Evolutionary conservation across 2,329 filamentous ascomycete genomes (phyloP).

Genomic region (Arthrinium phaeospermum): DNA sequence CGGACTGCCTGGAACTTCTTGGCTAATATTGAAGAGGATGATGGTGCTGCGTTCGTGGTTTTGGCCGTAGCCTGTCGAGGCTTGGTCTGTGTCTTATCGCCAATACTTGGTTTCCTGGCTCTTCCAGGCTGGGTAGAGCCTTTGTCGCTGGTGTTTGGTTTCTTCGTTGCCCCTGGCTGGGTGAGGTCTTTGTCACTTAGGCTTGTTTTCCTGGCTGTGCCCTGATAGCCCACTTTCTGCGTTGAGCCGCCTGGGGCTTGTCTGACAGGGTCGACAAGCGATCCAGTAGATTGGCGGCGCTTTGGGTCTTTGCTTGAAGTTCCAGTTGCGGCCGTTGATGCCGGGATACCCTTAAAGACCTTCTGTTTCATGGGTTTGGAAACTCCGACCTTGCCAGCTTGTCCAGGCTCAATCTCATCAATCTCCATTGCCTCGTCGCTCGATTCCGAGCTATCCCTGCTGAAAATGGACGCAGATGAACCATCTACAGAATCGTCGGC

Average conservation of each 20-base stretch:
- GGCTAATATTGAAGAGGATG: conserved; percentile 14
- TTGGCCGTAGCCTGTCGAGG: conserved; percentile 17
- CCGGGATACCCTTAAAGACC: conserved; percentile 26
- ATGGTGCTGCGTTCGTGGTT: conserved; percentile 20
- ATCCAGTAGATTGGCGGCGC: conserved; percentile 21
- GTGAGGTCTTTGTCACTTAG: background rate
- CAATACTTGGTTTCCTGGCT: conserved; percentile 17
- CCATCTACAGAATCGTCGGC: conserved; percentile 25
- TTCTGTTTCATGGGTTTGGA: conserved; percentile 31
- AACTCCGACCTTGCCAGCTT: background rate
- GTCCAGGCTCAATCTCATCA: conserved; percentile 23
- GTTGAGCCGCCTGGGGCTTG: conserved; percentile 11
- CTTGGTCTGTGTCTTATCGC: conserved; percentile 20
- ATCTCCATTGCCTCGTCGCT: conserved; percentile 38
- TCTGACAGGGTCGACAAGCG: conserved; percentile 21
- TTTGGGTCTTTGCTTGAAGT: conserved; percentile 20
- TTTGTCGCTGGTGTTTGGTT: background rate
- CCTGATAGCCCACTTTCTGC: conserved; percentile 41
- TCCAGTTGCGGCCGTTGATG: conserved; percentile 23
- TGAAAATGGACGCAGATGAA: conserved; percentile 20
- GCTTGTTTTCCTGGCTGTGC: conserved; percentile 41
- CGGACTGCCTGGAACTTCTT: conserved; percentile 5
- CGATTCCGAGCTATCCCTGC: conserved; percentile 25
- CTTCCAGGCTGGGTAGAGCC: background rate
- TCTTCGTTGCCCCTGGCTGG: background rate